Conservation (phyloP, 2,329 filamentous ascomycete genomes). For the Penicillium sp. region DNA sequence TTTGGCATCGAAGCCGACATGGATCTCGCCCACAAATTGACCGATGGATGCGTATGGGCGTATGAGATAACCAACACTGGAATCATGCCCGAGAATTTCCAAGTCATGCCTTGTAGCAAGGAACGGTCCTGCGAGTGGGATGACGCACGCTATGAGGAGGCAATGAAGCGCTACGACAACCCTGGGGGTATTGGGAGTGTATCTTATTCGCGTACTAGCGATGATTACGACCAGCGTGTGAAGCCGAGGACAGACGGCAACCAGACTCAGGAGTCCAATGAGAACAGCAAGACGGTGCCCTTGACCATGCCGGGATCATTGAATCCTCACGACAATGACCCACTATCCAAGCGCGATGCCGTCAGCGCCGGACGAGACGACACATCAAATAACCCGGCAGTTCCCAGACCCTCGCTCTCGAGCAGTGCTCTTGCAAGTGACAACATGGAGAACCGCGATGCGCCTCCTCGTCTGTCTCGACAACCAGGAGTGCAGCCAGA, state of each 20-base stretch:
- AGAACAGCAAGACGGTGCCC: constrained; percentile 11
- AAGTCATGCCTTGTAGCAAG: constrained; percentile 51
- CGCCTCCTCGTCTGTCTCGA: constrained; percentile 4
- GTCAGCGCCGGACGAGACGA: constrained; percentile 3
- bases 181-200: constrained; percentile 39
- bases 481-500: background rate
- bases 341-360: constrained; percentile 16
- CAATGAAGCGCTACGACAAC: constrained; percentile 45
- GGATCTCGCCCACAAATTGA: constrained; percentile 55
- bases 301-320: constrained; percentile 25
- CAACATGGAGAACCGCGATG: constrained; percentile 15
- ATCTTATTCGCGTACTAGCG: constrained; percentile 26
- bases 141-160: constrained; percentile 33
- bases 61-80: constrained; percentile 57
- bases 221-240: constrained; percentile 25
- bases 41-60: constrained; percentile 62
- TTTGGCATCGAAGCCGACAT: constrained; percentile 56
- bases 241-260: constrained; percentile 13
- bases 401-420: background rate
- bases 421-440: background rate
- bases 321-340: constrained; percentile 23
- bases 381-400: no score
- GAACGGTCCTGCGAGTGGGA: constrained; percentile 52
- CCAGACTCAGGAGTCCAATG: constrained; percentile 7
- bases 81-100: constrained; percentile 61